Conservation (phyloP, 73 alveolate species). For the Paramecium caudatum region DNA sequence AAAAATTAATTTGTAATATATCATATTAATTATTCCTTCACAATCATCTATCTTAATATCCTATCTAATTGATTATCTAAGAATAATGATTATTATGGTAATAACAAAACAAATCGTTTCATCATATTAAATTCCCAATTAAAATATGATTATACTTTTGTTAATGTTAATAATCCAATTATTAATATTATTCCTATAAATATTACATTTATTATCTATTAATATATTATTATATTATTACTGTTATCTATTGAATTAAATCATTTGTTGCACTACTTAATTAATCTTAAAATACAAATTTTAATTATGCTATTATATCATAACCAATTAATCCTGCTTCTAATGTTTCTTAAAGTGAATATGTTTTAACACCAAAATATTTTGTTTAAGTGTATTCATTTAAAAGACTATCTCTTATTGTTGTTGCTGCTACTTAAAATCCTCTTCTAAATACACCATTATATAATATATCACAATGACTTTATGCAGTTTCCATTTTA, state of each 20-base stretch:
- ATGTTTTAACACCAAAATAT: background rate
- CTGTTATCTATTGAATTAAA: background rate
- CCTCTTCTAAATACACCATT: constrained; percentile 47
- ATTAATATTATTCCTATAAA: background rate
- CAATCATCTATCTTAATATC: constrained; percentile 1
- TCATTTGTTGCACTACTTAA: constrained; percentile 23
- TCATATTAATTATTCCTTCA: background rate
- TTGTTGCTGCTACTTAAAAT: background rate
- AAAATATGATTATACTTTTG: background rate
- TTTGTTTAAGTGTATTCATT: background rate
- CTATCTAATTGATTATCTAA: constrained; percentile 29
- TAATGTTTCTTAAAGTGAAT: background rate
- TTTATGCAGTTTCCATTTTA: constrained; percentile 13
- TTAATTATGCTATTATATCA: constrained; percentile 30
- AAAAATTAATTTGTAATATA: background rate
- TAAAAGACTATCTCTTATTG: background rate
- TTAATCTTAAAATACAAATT: constrained; percentile 2
- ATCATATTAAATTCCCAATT: constrained; percentile 43
- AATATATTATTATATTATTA: background rate
- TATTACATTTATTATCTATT: constrained; percentile 38
- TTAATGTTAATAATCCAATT: background rate
- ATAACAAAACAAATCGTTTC: background rate
- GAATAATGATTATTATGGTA: constrained; percentile 32
- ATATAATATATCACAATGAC: constrained; percentile 63
- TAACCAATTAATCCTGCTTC: constrained; percentile 51